Percentiles rank a stretch among this genome's conserved stretches.
phyloP scores from a whole-genome alignment of 371 early-diverging fungal genomes.

The Sanchytrium tribonematis region DNA sequence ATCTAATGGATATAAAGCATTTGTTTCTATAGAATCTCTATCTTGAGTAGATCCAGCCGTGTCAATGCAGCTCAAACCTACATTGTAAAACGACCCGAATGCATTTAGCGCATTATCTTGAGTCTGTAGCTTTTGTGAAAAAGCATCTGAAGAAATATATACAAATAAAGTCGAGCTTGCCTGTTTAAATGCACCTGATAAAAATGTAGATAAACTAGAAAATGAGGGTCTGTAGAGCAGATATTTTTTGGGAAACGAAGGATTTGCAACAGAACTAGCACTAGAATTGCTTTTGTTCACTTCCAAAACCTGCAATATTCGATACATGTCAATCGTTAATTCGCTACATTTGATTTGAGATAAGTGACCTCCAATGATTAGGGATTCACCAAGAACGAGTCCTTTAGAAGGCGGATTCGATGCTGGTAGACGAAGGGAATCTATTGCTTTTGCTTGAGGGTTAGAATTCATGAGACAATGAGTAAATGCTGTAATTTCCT shows the following conservation, averaged over 20 bases:
- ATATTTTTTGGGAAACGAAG: constrained; percentile 49
- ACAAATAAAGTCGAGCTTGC: neutral
- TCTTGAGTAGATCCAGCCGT: neutral
- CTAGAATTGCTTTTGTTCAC: neutral
- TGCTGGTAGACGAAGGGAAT: constrained; percentile 34
- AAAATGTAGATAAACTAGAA: neutral
- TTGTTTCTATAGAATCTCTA: neutral
- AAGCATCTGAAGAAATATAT: neutral
- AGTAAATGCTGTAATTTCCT: constrained; percentile 31
- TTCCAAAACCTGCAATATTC: constrained; percentile 66
- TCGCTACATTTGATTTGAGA: constrained; percentile 66
- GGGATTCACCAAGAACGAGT: constrained; percentile 25
- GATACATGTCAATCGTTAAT: constrained; percentile 76
- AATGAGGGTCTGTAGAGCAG: constrained; percentile 60
- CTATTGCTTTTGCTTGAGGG: constrained; percentile 46
- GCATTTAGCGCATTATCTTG: neutral
- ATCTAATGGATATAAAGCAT: neutral
- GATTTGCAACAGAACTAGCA: neutral
- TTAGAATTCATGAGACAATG: neutral
- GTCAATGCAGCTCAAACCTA: neutral
- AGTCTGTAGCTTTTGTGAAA: neutral
- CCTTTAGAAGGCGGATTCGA: constrained; percentile 26
- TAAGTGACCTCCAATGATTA: constrained; percentile 10
- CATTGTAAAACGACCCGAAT: neutral
- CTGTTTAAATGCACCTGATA: neutral